Evolutionary conservation across 1,139 yeast species (phyloP).

Genomic region (Pichia sp.): DNA sequence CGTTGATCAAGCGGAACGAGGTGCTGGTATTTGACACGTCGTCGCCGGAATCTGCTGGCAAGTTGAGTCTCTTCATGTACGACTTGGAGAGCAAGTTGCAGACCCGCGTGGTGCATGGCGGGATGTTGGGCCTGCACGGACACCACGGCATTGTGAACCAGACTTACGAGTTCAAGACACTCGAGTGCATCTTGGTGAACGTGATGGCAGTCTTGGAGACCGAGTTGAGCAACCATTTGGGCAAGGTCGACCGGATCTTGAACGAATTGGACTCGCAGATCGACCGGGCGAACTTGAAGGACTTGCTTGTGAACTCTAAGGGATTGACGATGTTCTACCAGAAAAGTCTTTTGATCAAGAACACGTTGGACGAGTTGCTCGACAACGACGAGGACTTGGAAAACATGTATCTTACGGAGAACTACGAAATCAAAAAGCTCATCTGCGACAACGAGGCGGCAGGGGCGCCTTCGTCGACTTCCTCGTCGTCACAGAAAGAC

Average conservation of each 20-base stretch:
- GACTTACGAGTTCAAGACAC: constrained; percentile 51
- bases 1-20: constrained; percentile 58
- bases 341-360: constrained; percentile 60
- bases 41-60: constrained; percentile 52
- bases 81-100: constrained; percentile 84
- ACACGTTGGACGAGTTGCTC: constrained; percentile 66
- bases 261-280: constrained; percentile 66
- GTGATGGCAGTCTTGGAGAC: constrained; percentile 54
- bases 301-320: constrained; percentile 63
- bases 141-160: constrained; percentile 23
- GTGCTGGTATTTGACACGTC: constrained; percentile 62
- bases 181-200: constrained; percentile 52
- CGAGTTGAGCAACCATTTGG: constrained; percentile 44
- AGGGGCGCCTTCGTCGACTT: neutral
- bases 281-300: constrained; percentile 64
- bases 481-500: neutral
- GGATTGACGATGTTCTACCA: constrained; percentile 63
- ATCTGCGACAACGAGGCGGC: constrained; percentile 7
- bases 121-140: constrained; percentile 13
- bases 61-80: constrained; percentile 82
- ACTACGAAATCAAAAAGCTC: constrained; percentile 21
- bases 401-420: constrained; percentile 69
- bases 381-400: constrained; percentile 90
- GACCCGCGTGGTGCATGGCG: constrained; percentile 28
- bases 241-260: constrained; percentile 48